Conservation (phyloP, 805 yeast genomes). For the Maudiozyma bulderi region DNA sequence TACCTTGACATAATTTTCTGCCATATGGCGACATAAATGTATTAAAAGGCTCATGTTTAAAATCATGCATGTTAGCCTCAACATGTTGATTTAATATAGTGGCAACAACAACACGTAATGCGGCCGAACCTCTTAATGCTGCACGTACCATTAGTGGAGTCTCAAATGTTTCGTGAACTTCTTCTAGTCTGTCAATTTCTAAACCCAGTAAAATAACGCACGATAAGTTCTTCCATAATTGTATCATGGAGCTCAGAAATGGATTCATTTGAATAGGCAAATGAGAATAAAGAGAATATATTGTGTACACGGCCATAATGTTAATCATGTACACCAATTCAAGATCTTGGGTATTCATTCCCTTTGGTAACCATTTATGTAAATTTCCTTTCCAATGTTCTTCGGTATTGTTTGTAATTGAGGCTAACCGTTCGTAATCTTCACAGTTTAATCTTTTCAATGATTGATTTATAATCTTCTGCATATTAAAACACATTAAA, state of each 20-base stretch:
- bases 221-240: constrained; percentile 60
- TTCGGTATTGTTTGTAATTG: constrained; percentile 5
- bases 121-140: constrained; percentile 51
- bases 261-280: constrained; percentile 43
- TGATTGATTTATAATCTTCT: constrained; percentile 18
- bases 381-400: constrained; percentile 26
- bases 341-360: constrained; percentile 32
- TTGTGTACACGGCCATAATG: constrained; percentile 34
- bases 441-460: constrained; percentile 19
- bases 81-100: constrained; percentile 46
- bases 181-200: constrained; percentile 49
- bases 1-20: constrained; percentile 50
- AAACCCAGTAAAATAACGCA: constrained; percentile 49
- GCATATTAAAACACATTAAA: constrained; percentile 22
- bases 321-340: constrained; percentile 38
- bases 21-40: constrained; percentile 62
- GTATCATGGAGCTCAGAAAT: constrained; percentile 45
- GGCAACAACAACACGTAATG: constrained; percentile 53
- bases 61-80: constrained; percentile 40
- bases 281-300: constrained; percentile 35
- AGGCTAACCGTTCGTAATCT: constrained; percentile 18
- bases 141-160: constrained; percentile 41
- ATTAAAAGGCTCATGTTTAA: constrained; percentile 46
- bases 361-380: constrained; percentile 29
- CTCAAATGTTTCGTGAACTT: constrained; percentile 27